A percentile compares a stretch with the other conserved stretches of the same genome.
These are phyloP conservation scores for Trypanosoma brucei DNA, from an alignment of 208 protist genomes.

Conservation along the genomic window DNA sequence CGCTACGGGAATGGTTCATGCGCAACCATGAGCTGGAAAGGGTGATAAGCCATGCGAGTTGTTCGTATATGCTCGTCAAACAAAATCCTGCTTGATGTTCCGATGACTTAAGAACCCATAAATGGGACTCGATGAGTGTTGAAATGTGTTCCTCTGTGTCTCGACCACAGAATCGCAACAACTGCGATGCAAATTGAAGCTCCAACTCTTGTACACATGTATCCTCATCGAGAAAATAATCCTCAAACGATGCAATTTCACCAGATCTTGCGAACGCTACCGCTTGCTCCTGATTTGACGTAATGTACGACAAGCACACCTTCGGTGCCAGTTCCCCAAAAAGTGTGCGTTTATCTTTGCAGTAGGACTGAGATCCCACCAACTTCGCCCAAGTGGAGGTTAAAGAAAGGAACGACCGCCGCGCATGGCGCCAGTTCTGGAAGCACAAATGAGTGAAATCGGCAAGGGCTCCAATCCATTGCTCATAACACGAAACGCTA, in stretches of 20 bases:
- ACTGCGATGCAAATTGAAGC: conserved; percentile 36
- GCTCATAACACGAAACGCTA: conserved; percentile 20
- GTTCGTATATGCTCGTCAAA: conserved; percentile 17
- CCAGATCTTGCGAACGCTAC: conserved; percentile 9
- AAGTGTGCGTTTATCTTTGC: conserved; percentile 17
- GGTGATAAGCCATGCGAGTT: conserved; percentile 21
- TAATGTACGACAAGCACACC: conserved; percentile 22
- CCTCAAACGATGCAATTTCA: conserved; percentile 16
- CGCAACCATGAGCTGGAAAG: conserved; percentile 19
- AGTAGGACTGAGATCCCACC: conserved; percentile 24
- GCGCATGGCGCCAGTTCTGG: conserved; percentile 25
- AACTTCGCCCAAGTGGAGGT: conserved; percentile 27
- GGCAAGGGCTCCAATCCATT: conserved; percentile 27
- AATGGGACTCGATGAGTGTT: conserved; percentile 5
- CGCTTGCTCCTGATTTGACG: conserved; percentile 22
- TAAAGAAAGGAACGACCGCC: conserved; percentile 23
- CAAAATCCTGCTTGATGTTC: background rate
- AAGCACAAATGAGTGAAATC: conserved; percentile 27
- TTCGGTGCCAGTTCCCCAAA: conserved; percentile 20
- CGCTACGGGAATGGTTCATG: conserved; percentile 12
- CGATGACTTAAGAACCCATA: conserved; percentile 3
- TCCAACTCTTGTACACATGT: conserved; percentile 37
- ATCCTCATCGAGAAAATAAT: conserved; percentile 41
- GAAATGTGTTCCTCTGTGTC: conserved; percentile 19
- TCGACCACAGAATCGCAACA: conserved; percentile 32